Percentiles rank a stretch among this genome's conserved stretches.
These are phyloP conservation scores for Withania somnifera DNA, from an alignment of 305 asterid genomes.

Conservation along the genomic window DNA sequence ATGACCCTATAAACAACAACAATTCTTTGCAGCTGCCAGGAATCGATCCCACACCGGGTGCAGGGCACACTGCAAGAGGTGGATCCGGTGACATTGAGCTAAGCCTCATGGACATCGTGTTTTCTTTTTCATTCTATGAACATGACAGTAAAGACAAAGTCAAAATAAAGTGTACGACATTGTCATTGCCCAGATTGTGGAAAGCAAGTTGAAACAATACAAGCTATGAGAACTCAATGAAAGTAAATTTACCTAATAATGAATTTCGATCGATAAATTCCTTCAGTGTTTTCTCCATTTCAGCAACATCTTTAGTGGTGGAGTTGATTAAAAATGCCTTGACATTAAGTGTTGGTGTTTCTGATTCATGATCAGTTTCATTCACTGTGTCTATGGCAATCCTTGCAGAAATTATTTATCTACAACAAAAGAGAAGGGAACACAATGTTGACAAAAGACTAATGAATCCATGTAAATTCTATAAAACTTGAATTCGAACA, in stretches of 20 bases:
- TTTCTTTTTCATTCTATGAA: constrained; percentile 31
- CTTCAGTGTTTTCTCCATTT: constrained; percentile 36
- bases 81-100: too few relatives aligned
- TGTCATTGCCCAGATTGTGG: not conserved
- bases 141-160: constrained; percentile 2
- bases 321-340: constrained; percentile 73
- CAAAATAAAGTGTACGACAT: not conserved
- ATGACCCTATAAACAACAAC: too few relatives aligned
- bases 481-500: too few relatives aligned
- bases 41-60: too few relatives aligned
- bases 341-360: constrained; percentile 31
- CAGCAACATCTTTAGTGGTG: constrained; percentile 56
- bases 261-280: constrained; percentile 33
- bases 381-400: constrained; percentile 33
- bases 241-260: constrained; percentile 32
- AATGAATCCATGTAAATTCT: too few relatives aligned
- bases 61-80: too few relatives aligned
- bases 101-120: too few relatives aligned
- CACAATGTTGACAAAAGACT: too few relatives aligned
- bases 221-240: not conserved
- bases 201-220: not conserved
- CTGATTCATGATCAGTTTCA: constrained; percentile 19
- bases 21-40: too few relatives aligned
- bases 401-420: not conserved
- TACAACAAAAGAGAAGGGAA: not conserved